Evolutionary conservation across 2,329 filamentous ascomycete species (phyloP).

Genomic region (Incumbomyces delicatus): DNA sequence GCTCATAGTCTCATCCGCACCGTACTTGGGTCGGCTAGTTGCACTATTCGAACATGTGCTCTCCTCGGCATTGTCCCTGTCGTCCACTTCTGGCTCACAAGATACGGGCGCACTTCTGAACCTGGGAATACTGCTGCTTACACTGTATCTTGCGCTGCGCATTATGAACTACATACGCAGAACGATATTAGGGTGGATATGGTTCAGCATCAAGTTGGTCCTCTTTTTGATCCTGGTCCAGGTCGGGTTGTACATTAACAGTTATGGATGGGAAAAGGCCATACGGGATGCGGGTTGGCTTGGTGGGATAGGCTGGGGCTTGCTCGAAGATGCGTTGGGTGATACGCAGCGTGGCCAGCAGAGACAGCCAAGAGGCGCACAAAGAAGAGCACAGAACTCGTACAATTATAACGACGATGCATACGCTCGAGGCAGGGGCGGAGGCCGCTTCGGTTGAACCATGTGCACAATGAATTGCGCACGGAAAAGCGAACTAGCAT

Average conservation of each 20-base stretch:
- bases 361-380: constrained; percentile 2
- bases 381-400: constrained; percentile 7
- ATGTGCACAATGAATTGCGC: neutral
- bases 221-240: constrained; percentile 13
- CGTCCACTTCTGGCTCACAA: neutral
- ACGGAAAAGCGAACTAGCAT: too few relatives aligned
- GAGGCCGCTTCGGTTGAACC: constrained; percentile 2
- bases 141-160: constrained; percentile 14
- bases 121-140: constrained; percentile 14
- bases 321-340: constrained; percentile 10
- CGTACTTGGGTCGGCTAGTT: constrained; percentile 28
- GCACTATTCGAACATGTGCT: constrained; percentile 12
- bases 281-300: constrained; percentile 14
- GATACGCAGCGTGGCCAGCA: neutral
- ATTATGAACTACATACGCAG: constrained; percentile 19
- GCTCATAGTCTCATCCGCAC: constrained; percentile 14
- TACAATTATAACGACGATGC: constrained; percentile 4
- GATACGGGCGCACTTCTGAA: neutral
- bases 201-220: constrained; percentile 17
- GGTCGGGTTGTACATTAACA: constrained; percentile 16
- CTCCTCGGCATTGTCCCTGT: constrained; percentile 8
- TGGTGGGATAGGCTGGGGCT: constrained; percentile 13
- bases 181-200: constrained; percentile 18
- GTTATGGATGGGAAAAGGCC: constrained; percentile 15
- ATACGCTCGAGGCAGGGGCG: neutral